phyloP scores from a whole-genome alignment of 2,329 filamentous ascomycete species.

The Neofusicoccum cordaticola region DNA sequence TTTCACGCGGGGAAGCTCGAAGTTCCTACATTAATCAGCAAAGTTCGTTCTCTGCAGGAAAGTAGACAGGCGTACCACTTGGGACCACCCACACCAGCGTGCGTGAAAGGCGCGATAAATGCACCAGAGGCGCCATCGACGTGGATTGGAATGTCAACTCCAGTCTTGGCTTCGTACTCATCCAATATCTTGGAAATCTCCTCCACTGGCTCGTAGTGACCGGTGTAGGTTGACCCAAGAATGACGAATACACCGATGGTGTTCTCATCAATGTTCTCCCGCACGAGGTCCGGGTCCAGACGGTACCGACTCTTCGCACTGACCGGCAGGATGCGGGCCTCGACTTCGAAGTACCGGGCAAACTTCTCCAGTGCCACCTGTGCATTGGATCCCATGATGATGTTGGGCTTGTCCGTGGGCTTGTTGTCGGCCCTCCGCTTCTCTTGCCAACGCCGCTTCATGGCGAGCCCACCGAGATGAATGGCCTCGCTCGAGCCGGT shows the following conservation, averaged over 20 bases:
- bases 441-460: slow-evolving; percentile 74
- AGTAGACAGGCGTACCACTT: slow-evolving; percentile 50
- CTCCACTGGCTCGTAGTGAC: slow-evolving; percentile 70
- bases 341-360: slow-evolving; percentile 71
- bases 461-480: slow-evolving; percentile 66
- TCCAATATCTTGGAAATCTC: slow-evolving; percentile 65
- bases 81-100: slow-evolving; percentile 53
- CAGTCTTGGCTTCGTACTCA: slow-evolving; percentile 59
- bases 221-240: slow-evolving; percentile 69
- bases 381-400: slow-evolving; percentile 71
- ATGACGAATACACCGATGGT: slow-evolving; percentile 76
- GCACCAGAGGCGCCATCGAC: slow-evolving; percentile 61
- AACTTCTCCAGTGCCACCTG: slow-evolving; percentile 74
- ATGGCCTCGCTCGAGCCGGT: slow-evolving; percentile 71
- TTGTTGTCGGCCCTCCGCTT: slow-evolving; percentile 59
- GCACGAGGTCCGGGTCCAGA: slow-evolving; percentile 63
- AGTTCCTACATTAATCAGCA: slow-evolving; percentile 46
- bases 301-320: slow-evolving; percentile 59
- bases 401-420: slow-evolving; percentile 64
- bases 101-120: slow-evolving; percentile 61
- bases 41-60: too few species aligned
- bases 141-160: slow-evolving; percentile 65
- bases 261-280: slow-evolving; percentile 69
- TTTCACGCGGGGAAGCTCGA: slow-evolving; percentile 60
- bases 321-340: slow-evolving; percentile 63